Percentiles rank a stretch among this genome's conserved stretches.
Evolutionary conservation across 305 asterid genomes (phyloP).

Genomic region (Lippia alba): DNA sequence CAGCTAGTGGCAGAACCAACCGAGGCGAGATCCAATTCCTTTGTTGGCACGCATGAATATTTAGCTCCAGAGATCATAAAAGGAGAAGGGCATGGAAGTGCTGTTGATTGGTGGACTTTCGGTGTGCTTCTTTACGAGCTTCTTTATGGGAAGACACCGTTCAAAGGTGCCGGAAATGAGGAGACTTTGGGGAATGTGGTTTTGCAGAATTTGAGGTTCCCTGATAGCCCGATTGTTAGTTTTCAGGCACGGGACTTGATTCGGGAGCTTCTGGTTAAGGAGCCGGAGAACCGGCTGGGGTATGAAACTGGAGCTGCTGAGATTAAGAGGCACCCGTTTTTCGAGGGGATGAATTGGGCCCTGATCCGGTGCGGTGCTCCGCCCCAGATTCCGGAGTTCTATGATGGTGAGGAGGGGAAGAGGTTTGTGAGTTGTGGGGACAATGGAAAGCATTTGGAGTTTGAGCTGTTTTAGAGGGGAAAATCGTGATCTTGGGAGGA

Average conservation of each 20-base stretch:
- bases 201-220: slow-evolving; percentile 68
- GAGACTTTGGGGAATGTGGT: slow-evolving; percentile 86
- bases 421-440: slow-evolving; percentile 50
- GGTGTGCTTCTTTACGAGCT: slow-evolving; percentile 90
- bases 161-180: slow-evolving; percentile 80
- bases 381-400: slow-evolving; percentile 73
- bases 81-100: slow-evolving; percentile 96
- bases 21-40: slow-evolving; percentile 94
- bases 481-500: background rate
- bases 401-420: slow-evolving; percentile 48
- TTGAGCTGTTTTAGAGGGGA: slow-evolving; percentile 69
- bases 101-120: slow-evolving; percentile 98
- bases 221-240: slow-evolving; percentile 82
- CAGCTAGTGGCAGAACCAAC: slow-evolving; percentile 94
- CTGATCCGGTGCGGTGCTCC: slow-evolving; percentile 82
- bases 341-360: slow-evolving; percentile 92
- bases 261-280: slow-evolving; percentile 75
- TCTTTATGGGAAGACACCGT: slow-evolving; percentile 89
- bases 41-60: slow-evolving; percentile 95
- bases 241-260: slow-evolving; percentile 84
- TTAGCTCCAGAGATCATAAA: slow-evolving; percentile 92
- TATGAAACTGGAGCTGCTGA: slow-evolving; percentile 90
- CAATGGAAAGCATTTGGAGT: slow-evolving; percentile 65
- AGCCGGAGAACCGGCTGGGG: slow-evolving; percentile 84
- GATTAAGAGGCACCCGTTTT: slow-evolving; percentile 90